phyloP scores from a whole-genome alignment of 495 filamentous ascomycete genomes.

The Neurospora cerealis region DNA sequence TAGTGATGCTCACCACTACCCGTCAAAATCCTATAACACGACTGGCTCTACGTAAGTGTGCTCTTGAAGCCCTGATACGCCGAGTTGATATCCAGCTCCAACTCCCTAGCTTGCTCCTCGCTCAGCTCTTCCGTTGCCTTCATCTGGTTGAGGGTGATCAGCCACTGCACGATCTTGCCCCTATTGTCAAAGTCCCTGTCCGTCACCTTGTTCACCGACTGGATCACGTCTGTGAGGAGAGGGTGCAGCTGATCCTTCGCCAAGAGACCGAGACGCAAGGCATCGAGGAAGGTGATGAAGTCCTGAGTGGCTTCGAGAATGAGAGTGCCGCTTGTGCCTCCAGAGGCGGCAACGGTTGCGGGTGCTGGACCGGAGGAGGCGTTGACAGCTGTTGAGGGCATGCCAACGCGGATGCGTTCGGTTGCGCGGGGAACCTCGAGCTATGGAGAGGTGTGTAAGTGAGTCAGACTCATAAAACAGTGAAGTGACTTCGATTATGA shows the following conservation, averaged over 20 bases:
- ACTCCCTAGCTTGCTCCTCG: slow-evolving; percentile 77
- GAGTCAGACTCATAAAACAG: background rate
- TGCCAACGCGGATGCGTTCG: slow-evolving; percentile 80
- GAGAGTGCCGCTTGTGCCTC: slow-evolving; percentile 56
- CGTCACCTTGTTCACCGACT: slow-evolving; percentile 92
- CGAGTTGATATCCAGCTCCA: slow-evolving; percentile 79
- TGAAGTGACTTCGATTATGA: background rate
- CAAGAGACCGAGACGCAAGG: slow-evolving; percentile 74
- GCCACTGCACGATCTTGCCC: slow-evolving; percentile 95
- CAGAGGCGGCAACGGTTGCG: slow-evolving; percentile 38
- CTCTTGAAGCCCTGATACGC: slow-evolving; percentile 87
- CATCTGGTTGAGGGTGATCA: slow-evolving; percentile 97
- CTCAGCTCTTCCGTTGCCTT: slow-evolving; percentile 82
- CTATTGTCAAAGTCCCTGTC: slow-evolving; percentile 86
- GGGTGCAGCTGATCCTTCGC: slow-evolving; percentile 96
- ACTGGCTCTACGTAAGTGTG: slow-evolving; percentile 22
- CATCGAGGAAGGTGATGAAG: slow-evolving; percentile 97
- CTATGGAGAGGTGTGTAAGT: slow-evolving; percentile 30
- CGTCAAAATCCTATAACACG: background rate
- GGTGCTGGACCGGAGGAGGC: slow-evolving; percentile 36
- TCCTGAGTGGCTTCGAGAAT: slow-evolving; percentile 87
- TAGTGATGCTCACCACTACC: slow-evolving; percentile 22
- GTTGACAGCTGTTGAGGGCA: slow-evolving; percentile 54
- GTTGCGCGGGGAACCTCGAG: slow-evolving; percentile 92
- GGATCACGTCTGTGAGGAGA: slow-evolving; percentile 85